Evolutionary conservation across 805 yeast species (phyloP).

Genomic region (Torulaspora microellipsoides): DNA sequence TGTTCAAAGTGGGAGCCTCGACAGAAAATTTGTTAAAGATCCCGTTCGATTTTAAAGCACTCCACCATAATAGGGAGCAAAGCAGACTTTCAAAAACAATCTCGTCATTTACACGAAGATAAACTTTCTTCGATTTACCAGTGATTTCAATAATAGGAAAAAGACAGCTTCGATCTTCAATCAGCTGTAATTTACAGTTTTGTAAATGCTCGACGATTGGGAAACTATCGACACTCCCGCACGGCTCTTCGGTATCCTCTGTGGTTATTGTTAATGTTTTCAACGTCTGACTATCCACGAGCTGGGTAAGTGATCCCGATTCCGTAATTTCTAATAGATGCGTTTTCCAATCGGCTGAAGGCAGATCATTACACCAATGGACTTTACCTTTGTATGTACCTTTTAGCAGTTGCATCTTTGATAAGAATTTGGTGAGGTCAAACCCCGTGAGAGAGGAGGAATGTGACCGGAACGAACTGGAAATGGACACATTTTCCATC

Average conservation of each 20-base stretch:
- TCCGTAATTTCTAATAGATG: slow-evolving; percentile 18
- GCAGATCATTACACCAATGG: slow-evolving; percentile 22
- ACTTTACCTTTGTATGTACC: slow-evolving; percentile 25
- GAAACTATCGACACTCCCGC: background rate
- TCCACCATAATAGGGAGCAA: slow-evolving; percentile 52
- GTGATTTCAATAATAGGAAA: slow-evolving; percentile 20
- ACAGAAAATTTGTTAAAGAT: slow-evolving; percentile 48
- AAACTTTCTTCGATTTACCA: slow-evolving; percentile 10
- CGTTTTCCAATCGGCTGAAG: slow-evolving; percentile 24
- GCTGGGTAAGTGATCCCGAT: slow-evolving; percentile 2
- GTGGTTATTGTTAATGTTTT: background rate
- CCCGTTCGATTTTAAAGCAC: slow-evolving; percentile 47
- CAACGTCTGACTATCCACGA: background rate
- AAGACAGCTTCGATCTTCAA: slow-evolving; percentile 7
- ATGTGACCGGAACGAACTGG: background rate
- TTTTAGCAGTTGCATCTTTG: slow-evolving; percentile 6
- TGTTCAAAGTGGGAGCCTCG: slow-evolving; percentile 23
- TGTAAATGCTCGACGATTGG: slow-evolving; percentile 26
- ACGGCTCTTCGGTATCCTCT: background rate
- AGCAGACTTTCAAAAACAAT: slow-evolving; percentile 40
- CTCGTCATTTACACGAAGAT: slow-evolving; percentile 19
- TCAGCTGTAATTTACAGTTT: slow-evolving; percentile 21
- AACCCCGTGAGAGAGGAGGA: background rate
- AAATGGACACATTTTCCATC: background rate
- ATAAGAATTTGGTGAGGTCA: slow-evolving; percentile 8